A percentile compares a stretch with the other conserved stretches of the same genome.
Conservation (phyloP, 2,329 filamentous ascomycete species). For the Sclerotinia spermophila region DNA sequence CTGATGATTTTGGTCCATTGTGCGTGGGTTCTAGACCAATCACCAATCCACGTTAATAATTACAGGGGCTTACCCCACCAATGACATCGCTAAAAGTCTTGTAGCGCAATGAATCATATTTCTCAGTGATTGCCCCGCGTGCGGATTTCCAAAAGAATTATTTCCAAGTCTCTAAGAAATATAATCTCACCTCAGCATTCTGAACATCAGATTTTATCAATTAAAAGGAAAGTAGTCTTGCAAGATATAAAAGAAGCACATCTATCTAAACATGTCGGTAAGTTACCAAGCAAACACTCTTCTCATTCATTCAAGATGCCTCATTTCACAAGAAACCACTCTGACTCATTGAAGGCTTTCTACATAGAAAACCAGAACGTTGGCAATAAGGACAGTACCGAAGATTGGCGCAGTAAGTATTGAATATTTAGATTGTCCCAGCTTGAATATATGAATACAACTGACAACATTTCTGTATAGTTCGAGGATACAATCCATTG, state of each 20-base stretch:
- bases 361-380: conserved; percentile 76
- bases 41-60: background rate
- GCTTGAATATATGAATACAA: conserved; percentile 1
- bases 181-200: conserved; percentile 13
- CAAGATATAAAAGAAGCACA: background rate
- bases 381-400: conserved; percentile 68
- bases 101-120: background rate
- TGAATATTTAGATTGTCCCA: background rate
- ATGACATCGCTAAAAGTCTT: conserved; percentile 14
- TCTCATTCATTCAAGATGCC: conserved; percentile 5
- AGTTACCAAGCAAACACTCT: conserved; percentile 7
- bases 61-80: conserved; percentile 3
- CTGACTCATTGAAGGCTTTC: conserved; percentile 49
- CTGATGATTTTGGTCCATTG: background rate
- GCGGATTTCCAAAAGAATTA: background rate
- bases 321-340: conserved; percentile 14
- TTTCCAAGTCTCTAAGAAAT: background rate
- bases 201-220: background rate
- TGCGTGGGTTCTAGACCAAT: background rate
- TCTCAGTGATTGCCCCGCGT: conserved; percentile 9
- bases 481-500: conserved; percentile 77
- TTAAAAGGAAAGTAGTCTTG: background rate
- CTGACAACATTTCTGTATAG: background rate
- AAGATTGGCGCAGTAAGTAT: conserved; percentile 78
- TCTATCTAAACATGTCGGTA: conserved; percentile 8